Evolutionary conservation across 345 rosid genomes (phyloP).

Genomic region (Durio zibethinus): DNA sequence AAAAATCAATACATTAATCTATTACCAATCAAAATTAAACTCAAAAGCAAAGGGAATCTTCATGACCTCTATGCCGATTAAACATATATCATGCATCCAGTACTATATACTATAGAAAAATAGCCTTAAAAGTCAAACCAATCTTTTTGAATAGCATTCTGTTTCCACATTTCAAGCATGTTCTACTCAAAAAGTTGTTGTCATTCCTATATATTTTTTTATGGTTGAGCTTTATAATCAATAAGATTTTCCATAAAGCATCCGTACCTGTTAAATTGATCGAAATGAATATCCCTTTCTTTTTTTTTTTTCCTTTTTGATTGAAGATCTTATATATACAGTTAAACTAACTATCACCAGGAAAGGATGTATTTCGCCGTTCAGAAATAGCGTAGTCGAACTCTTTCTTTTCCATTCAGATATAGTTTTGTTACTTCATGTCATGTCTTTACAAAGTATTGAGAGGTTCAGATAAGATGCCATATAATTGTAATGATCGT

Average conservation of each 20-base stretch:
- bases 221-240: constrained; percentile 9
- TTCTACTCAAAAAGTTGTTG: constrained; percentile 4
- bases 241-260: not conserved
- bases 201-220: not conserved
- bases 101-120: not conserved
- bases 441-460: not conserved
- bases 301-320: not conserved
- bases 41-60: constrained; percentile 19
- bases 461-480: not conserved
- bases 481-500: not conserved
- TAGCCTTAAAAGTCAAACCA: constrained; percentile 27
- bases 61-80: not conserved
- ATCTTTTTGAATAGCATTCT: constrained; percentile 19
- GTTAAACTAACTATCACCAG: not conserved
- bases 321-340: not conserved
- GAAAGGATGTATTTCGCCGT: not conserved
- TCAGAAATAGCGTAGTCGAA: not conserved
- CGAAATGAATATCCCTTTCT: not conserved
- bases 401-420: too few species aligned
- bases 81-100: constrained; percentile 8
- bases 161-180: constrained; percentile 38
- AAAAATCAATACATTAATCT: not conserved
- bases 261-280: constrained; percentile 11
- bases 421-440: not conserved
- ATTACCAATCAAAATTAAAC: constrained; percentile 8